phyloP scores from a whole-genome alignment of 345 rosid genomes.

The Limnanthes douglasii region DNA sequence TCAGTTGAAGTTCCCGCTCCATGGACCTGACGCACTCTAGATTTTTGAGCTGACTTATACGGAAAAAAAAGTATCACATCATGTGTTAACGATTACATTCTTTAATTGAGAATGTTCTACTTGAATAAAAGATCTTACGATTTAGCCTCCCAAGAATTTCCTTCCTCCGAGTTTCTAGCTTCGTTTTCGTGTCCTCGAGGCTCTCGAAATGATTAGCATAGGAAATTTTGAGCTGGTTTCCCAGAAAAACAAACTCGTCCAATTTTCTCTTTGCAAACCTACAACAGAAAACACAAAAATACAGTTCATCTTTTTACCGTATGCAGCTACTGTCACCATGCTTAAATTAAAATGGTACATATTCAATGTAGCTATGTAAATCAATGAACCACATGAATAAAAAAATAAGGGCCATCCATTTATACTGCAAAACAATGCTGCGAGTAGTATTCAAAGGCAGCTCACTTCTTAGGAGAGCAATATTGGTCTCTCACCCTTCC shows the following conservation, averaged over 20 bases:
- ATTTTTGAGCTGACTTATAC: constrained; percentile 37
- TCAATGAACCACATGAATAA: too few relatives aligned
- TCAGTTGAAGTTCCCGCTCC: constrained; percentile 7
- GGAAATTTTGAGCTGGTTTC: constrained; percentile 51
- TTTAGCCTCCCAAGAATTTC: constrained; percentile 55
- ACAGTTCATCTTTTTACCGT: too few relatives aligned
- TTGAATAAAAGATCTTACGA: constrained; percentile 21
- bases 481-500: too few relatives aligned
- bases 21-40: constrained; percentile 13
- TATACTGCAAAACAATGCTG: too few relatives aligned
- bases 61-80: background rate
- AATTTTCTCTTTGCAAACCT: constrained; percentile 88
- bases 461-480: too few relatives aligned
- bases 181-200: constrained; percentile 51
- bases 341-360: too few relatives aligned
- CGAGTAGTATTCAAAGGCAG: too few relatives aligned
- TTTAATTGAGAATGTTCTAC: background rate
- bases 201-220: constrained; percentile 80
- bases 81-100: background rate
- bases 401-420: too few relatives aligned
- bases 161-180: constrained; percentile 66
- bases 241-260: constrained; percentile 68
- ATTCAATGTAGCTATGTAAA: too few relatives aligned
- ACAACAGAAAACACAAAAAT: constrained; percentile 1
- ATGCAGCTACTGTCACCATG: too few relatives aligned